A percentile compares a stretch with the other conserved stretches of the same genome.
Evolutionary conservation across 805 yeast genomes (phyloP).

Genomic region (Starmerella vaccinii): DNA sequence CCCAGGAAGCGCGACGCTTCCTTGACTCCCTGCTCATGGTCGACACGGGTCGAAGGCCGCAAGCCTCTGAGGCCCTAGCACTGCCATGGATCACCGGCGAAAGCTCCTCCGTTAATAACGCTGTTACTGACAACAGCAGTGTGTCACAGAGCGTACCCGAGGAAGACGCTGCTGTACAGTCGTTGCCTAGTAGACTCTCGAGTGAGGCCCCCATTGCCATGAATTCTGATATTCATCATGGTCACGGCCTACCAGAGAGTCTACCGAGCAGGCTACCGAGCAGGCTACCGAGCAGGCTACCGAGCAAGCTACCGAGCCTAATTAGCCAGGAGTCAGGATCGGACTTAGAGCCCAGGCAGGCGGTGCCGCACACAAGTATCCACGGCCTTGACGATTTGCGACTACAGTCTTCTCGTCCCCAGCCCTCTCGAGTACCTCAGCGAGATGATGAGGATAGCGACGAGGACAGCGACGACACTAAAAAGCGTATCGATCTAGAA

Average conservation of each 20-base stretch:
- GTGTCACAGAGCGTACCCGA: not conserved
- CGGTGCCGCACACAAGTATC: not conserved
- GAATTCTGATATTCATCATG: not conserved
- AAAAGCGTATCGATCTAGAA: slow-evolving; percentile 12
- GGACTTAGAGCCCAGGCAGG: not conserved
- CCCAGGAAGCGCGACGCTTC: slow-evolving; percentile 62
- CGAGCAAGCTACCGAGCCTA: not conserved
- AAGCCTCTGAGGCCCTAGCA: slow-evolving; percentile 62
- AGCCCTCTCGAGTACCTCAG: not conserved
- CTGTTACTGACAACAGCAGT: not conserved
- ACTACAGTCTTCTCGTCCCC: slow-evolving; percentile 4
- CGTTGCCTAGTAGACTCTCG: not conserved
- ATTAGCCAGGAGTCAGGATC: not conserved
- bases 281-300: not conserved
- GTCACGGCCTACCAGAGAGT: not conserved
- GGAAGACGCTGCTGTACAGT: not conserved
- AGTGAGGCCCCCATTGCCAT: not conserved
- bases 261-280: not conserved
- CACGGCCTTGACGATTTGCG: not conserved
- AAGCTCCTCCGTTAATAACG: not conserved
- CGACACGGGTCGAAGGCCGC: slow-evolving; percentile 60
- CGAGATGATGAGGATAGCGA: slow-evolving; percentile 16
- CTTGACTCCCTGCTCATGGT: slow-evolving; percentile 61
- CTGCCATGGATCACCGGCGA: slow-evolving; percentile 65
- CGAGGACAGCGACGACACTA: slow-evolving; percentile 19